Percentiles rank a stretch among this genome's conserved stretches.
phyloP scores from a whole-genome alignment of 768 basidiomycete species.

The Kwoniella botswanensis region DNA sequence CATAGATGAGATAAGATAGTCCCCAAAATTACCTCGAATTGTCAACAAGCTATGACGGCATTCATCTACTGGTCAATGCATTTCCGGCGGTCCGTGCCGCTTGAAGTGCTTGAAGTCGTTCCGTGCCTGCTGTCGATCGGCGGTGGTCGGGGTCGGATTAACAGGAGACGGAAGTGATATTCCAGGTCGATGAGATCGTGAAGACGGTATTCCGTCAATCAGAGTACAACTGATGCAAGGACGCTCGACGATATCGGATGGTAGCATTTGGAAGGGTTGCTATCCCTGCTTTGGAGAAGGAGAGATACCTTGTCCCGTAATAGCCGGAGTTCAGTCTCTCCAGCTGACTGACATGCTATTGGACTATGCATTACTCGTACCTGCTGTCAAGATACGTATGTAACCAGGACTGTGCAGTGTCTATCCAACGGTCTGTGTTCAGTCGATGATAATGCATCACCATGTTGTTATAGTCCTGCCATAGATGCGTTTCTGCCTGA shows the following conservation, averaged over 20 bases:
- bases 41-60: neutral
- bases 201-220: neutral
- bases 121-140: constrained; percentile 16
- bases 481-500: neutral
- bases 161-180: neutral
- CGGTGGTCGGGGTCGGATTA: constrained; percentile 14
- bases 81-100: constrained; percentile 22
- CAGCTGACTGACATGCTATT: no score
- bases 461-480: neutral
- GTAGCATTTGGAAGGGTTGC: no score
- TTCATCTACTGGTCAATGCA: no score
- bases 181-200: neutral
- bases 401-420: neutral
- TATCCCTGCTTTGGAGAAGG: no score
- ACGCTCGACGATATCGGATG: no score
- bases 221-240: no score
- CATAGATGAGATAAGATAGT: neutral
- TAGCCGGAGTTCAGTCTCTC: no score
- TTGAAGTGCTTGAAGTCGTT: neutral
- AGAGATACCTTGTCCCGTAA: no score
- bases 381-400: no score
- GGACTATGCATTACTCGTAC: no score
- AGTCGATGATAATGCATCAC: neutral
- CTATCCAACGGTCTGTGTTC: neutral
- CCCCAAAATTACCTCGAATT: neutral